Evolutionary conservation across 768 basidiomycete species (phyloP), one percentile per base, ranked within the genome.

Genomic region (Kwoniella botswanensis): DNA sequence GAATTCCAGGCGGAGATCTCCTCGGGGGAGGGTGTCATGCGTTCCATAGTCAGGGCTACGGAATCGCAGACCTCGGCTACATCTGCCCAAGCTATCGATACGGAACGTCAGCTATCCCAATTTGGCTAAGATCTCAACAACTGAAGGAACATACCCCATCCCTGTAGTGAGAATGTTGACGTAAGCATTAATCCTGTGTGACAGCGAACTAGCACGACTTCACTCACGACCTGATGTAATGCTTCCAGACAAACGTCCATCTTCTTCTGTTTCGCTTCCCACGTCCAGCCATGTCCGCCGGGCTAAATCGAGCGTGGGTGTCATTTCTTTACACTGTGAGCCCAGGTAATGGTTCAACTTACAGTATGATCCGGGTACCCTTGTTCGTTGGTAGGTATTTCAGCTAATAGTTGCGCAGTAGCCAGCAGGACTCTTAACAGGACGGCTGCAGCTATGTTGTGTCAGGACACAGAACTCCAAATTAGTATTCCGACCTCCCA

Each of bases 261-360:
- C 35, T 73, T 68, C 18, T 62, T 35, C 60, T 74, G 70, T 59
- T 78, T 78, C 18, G 67, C 53, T 21, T 72, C 69, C 77, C 77
- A 78, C 9, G 77, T 76, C 77, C 77, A 78, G 22, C 75, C 77
- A n/a, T 24, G 43, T 6, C 77, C 77, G 13, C 75, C 77, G 46
- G 68, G 77, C 71, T 77, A 43, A 11, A 24, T 12, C 1, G 2
- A 44, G n/a, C 41, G 29, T 63, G 13, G 58, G 54, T 26, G 12
- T 63, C 7, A 24, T 1, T 46, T 26, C 22, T 46, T 12, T 10
- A 5, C 21, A 29, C 7, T 12, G 4, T 26, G 35, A 6, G 35
- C 35, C 35, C 35, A 29, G 11, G 11, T 9, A 18, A 67, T 21
- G 13, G 15, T 21, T 21, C 55, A 41, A 60, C 75, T 65, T 44